These are phyloP conservation scores for Blastocystis sp. DNA, from an alignment of 352 stramenopile species.

Conservation along the genomic window DNA sequence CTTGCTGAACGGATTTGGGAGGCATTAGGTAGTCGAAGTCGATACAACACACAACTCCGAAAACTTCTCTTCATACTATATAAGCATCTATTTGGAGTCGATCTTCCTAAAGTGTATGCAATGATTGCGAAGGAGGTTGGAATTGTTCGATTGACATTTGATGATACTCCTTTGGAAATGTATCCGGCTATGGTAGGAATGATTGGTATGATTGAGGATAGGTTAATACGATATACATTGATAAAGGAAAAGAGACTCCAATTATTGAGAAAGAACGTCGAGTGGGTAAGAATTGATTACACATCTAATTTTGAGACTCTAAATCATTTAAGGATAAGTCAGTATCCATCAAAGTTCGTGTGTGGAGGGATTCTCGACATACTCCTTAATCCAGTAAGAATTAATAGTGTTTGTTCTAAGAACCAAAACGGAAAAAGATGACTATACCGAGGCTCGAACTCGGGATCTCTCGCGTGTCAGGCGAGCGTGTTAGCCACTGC, in stretches of 20 bases:
- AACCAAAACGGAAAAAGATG: slow-evolving; percentile 31
- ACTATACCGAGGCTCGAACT: slow-evolving; percentile 54
- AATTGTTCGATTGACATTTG: neutral
- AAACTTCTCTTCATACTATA: slow-evolving; percentile 39
- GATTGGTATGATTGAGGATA: neutral
- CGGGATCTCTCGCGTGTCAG: slow-evolving; percentile 47
- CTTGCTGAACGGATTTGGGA: slow-evolving; percentile 2
- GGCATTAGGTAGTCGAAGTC: neutral
- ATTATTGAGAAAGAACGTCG: slow-evolving; percentile 36
- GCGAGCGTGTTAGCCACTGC: slow-evolving; percentile 24
- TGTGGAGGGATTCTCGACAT: neutral
- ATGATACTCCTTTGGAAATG: neutral
- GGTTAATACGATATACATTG: slow-evolving; percentile 36
- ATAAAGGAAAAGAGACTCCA: slow-evolving; percentile 35
- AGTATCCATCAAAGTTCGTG: slow-evolving; percentile 11
- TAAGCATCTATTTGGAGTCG: slow-evolving; percentile 24
- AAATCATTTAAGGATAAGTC: neutral
- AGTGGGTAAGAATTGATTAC: neutral
- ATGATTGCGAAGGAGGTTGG: neutral
- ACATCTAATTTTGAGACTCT: neutral
- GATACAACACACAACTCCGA: slow-evolving; percentile 14
- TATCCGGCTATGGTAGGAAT: slow-evolving; percentile 14
- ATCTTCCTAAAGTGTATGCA: neutral
- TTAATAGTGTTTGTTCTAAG: neutral
- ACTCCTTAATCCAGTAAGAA: neutral